A percentile compares a stretch with the other conserved stretches of the same genome.
phyloP scores from a whole-genome alignment of 805 yeast genomes.

The Lipomyces spencermartinsiae region DNA sequence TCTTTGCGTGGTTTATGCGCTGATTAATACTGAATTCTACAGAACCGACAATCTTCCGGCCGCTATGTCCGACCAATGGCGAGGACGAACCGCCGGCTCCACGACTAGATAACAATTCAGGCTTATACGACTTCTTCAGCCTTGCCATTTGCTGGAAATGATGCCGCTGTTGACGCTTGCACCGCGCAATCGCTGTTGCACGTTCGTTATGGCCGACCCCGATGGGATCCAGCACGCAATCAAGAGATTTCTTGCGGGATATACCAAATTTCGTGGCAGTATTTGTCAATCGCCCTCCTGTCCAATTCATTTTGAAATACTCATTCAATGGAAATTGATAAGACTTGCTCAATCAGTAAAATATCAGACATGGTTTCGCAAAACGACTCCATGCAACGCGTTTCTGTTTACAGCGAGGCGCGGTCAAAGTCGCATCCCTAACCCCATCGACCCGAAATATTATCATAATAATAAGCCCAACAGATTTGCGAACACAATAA shows the following conservation, averaged over 20 bases:
- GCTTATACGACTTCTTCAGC: background rate
- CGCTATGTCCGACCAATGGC: background rate
- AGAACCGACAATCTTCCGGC: background rate
- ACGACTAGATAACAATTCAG: background rate
- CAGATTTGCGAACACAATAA: background rate
- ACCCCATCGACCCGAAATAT: background rate
- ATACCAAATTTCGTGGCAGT: constrained; percentile 5
- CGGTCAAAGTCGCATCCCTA: background rate
- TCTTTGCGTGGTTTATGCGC: background rate
- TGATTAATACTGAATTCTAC: constrained; percentile 15
- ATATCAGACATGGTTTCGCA: background rate
- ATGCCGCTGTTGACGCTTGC: constrained; percentile 12
- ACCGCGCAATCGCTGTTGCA: constrained; percentile 8
- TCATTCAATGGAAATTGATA: background rate
- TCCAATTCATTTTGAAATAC: constrained; percentile 16
- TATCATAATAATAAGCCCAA: background rate
- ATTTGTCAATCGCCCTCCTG: constrained; percentile 8
- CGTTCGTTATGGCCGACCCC: background rate
- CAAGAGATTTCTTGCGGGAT: background rate
- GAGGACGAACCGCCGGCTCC: background rate
- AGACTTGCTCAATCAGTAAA: background rate
- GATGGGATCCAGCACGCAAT: background rate
- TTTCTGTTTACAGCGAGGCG: background rate
- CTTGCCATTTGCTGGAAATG: constrained; percentile 18
- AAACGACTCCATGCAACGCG: background rate